Percentiles rank a stretch among this genome's conserved stretches.
Conservation (phyloP, 768 basidiomycete species). For the Suillus fuscotomentosus region DNA sequence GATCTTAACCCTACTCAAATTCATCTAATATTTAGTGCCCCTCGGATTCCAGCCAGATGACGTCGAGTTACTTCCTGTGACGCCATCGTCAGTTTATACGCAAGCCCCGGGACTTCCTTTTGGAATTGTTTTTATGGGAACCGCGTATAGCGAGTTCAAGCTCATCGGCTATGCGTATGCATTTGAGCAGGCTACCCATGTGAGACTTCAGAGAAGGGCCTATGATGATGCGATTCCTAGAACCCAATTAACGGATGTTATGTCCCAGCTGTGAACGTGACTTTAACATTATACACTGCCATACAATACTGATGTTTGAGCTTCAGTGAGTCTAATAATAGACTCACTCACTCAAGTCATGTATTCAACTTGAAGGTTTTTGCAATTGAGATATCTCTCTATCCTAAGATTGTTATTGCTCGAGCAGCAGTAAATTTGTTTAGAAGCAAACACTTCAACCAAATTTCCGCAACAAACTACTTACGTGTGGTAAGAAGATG, state of each 20-base stretch:
- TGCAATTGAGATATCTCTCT: no score
- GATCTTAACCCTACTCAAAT: slow-evolving; percentile 16
- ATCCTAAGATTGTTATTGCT: no score
- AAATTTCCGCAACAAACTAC: no score
- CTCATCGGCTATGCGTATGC: slow-evolving; percentile 55
- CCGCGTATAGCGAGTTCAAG: slow-evolving; percentile 55
- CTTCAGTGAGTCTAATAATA: no score
- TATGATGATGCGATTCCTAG: slow-evolving; percentile 50
- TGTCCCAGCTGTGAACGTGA: slow-evolving; percentile 1
- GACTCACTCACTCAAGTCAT: no score
- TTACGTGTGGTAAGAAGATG: no score
- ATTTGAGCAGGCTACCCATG: slow-evolving; percentile 59
- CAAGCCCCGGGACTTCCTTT: slow-evolving; percentile 47
- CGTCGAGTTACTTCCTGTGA: slow-evolving; percentile 36
- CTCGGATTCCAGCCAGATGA: slow-evolving; percentile 53
- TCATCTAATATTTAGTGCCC: slow-evolving; percentile 40
- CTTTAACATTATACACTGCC: neutral
- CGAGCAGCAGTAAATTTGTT: no score
- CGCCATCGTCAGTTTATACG: slow-evolving; percentile 35
- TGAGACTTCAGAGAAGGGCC: slow-evolving; percentile 42
- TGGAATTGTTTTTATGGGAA: slow-evolving; percentile 56
- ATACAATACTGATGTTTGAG: no score
- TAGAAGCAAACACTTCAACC: no score
- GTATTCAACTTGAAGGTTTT: no score
- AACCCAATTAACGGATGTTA: slow-evolving; percentile 40